These are phyloP conservation scores for Neurospora africana DNA, from an alignment of 495 filamentous ascomycete species.

Conservation along the genomic window DNA sequence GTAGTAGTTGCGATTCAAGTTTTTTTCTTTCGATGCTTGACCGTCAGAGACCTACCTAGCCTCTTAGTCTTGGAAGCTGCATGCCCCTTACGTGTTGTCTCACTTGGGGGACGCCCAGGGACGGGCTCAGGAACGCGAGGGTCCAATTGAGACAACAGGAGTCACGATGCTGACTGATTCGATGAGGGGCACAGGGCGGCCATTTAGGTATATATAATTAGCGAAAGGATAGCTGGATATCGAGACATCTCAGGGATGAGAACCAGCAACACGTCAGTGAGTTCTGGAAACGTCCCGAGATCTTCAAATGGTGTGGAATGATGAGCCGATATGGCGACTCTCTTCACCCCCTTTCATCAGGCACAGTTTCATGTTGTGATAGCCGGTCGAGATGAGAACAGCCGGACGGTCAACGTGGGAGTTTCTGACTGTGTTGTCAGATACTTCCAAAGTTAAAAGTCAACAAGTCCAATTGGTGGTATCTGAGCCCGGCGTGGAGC, in stretches of 20 bases:
- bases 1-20: background rate
- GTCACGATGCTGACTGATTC: background rate
- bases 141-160: background rate
- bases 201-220: background rate
- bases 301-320: background rate
- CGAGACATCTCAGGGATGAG: background rate
- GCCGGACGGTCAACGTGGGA: background rate
- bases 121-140: background rate
- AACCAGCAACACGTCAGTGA: background rate
- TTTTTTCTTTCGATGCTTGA: background rate
- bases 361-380: background rate
- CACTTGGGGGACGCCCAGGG: background rate
- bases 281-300: background rate
- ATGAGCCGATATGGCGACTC: background rate
- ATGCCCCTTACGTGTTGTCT: background rate
- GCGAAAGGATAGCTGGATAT: background rate
- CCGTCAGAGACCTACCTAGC: background rate
- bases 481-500: background rate
- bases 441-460: background rate
- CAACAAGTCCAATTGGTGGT: background rate
- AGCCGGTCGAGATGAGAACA: background rate
- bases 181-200: background rate
- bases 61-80: background rate
- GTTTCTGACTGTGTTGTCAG: background rate
- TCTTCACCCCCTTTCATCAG: background rate